Evolutionary conservation across 148 eudicot species (phyloP).

Genomic region (Amaranthus hypochondriacus): DNA sequence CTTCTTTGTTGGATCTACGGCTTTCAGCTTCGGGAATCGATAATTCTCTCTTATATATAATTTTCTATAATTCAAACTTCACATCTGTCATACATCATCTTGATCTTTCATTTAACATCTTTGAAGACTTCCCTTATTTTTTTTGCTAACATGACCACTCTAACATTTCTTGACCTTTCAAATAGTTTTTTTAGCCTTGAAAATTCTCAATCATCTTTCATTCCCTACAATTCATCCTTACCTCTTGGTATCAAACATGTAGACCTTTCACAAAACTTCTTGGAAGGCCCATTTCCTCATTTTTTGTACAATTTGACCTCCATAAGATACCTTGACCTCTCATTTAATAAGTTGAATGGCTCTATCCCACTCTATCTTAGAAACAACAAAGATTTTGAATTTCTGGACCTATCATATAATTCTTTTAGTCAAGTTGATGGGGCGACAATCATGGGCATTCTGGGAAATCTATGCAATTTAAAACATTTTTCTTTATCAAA

Average conservation of each 20-base stretch:
- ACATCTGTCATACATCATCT: no score
- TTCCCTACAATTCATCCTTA: slow-evolving; percentile 6
- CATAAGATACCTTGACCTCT: slow-evolving; percentile 24
- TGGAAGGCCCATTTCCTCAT: slow-evolving; percentile 12
- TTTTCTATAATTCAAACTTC: slow-evolving; percentile 10
- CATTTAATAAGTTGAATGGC: slow-evolving; percentile 19
- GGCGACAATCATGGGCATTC: slow-evolving; percentile 8
- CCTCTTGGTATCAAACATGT: slow-evolving; percentile 11
- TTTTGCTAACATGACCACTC: no score
- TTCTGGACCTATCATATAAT: slow-evolving; percentile 11
- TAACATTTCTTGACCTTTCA: no score
- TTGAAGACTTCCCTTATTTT: no score
- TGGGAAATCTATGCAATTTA: slow-evolving; percentile 10
- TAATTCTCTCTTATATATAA: neutral
- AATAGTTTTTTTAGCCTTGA: neutral
- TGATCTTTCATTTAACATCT: no score
- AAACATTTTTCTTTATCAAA: neutral
- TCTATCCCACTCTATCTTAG: slow-evolving; percentile 14
- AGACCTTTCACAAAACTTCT: slow-evolving; percentile 15
- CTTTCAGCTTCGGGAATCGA: neutral
- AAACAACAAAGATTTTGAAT: neutral
- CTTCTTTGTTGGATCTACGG: slow-evolving; percentile 12
- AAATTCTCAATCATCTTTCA: neutral
- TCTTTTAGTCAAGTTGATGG: slow-evolving; percentile 17
- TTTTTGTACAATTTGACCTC: slow-evolving; percentile 2